Evolutionary conservation across 495 filamentous ascomycete species (phyloP), one percentile per base, ranked within the genome.

Genomic region (Hyaloscypha variabilis): DNA sequence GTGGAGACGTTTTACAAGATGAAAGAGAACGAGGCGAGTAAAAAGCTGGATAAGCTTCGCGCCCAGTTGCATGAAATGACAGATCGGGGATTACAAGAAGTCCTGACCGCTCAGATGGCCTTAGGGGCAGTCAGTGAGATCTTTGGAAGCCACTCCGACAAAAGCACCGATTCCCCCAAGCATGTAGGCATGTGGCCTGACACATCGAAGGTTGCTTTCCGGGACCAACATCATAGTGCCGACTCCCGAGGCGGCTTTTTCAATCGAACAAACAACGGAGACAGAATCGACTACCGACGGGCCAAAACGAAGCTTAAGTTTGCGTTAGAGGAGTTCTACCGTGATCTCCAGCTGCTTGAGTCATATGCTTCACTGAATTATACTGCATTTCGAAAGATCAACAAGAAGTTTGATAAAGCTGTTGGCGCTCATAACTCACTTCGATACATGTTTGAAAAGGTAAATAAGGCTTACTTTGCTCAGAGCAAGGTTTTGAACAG

Each of bases 391-490:
- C 90, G 93, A 10, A 99, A 99, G 75, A 93, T 99, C 73, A 98
- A 94, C 77, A 99, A 99, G 77, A 99, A 99, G 78, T 97, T 93
- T 70, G 94, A 99, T 78, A 98, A 98, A 76, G 84, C 87, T 6
- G 85, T 92, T 58, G 86, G 94, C 65, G 86, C 92, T 56, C 85
- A 88, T 31, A 90, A 91, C 1, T 83, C 89, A 3, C 82, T 89
- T 68, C 83, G 90, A 52, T 97, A 93, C 72, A 94, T 97, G 92
- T 88, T 87, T 14, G 95, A 97, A 66, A 94, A 92, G 72, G 91
- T 98, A 61, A 93, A 93, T 78, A 90, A 90, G 69, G 85, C 93
- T 21, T 92, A 89, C 81, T 99, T 97, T 73, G 94, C 95, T n/a
- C 87, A 91, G 70, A 93, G 91, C 72, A 89, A 91, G 65, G 85